Evolutionary conservation across 306 rosid species (phyloP).

Genomic region (Pterocarpus macrocarpus): DNA sequence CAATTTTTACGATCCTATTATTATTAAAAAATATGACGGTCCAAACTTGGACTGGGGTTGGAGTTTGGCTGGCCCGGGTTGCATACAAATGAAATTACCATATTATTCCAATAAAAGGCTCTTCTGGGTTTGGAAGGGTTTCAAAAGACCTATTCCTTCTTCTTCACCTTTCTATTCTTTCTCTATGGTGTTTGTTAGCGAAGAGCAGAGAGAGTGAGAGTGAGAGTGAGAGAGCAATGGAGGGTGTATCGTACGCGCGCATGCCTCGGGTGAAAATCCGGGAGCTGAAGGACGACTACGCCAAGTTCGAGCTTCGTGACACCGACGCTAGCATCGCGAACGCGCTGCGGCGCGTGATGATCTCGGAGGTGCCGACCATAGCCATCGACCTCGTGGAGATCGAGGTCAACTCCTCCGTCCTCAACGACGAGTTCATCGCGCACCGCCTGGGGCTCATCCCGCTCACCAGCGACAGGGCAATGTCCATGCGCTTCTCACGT

Average conservation of each 20-base stretch:
- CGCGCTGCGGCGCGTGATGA: slow-evolving; percentile 98
- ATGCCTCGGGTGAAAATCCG: slow-evolving; percentile 87
- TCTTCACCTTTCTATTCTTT: background rate
- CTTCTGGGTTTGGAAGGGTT: background rate
- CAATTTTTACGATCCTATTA: too few relatives aligned
- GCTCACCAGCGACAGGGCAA: slow-evolving; percentile 85
- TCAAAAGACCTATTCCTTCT: background rate
- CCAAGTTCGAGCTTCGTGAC: slow-evolving; percentile 87
- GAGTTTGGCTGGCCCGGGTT: too few relatives aligned
- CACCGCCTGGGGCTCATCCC: slow-evolving; percentile 97
- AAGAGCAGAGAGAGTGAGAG: background rate
- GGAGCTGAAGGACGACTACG: slow-evolving; percentile 77
- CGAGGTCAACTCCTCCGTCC: slow-evolving; percentile 95
- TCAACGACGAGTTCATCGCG: slow-evolving; percentile 94
- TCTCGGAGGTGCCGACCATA: slow-evolving; percentile 90
- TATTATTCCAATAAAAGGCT: background rate
- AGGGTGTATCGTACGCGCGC: slow-evolving; percentile 81
- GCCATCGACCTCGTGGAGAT: slow-evolving; percentile 96
- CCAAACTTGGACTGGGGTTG: too few relatives aligned
- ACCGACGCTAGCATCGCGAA: slow-evolving; percentile 91
- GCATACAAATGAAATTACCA: background rate
- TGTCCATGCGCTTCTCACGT: slow-evolving; percentile 99
- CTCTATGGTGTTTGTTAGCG: background rate
- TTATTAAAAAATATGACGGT: too few relatives aligned
- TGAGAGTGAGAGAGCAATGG: slow-evolving; percentile 48